phyloP scores from a whole-genome alignment of 495 filamentous ascomycete species.

The Aspergillus cavernicola region DNA sequence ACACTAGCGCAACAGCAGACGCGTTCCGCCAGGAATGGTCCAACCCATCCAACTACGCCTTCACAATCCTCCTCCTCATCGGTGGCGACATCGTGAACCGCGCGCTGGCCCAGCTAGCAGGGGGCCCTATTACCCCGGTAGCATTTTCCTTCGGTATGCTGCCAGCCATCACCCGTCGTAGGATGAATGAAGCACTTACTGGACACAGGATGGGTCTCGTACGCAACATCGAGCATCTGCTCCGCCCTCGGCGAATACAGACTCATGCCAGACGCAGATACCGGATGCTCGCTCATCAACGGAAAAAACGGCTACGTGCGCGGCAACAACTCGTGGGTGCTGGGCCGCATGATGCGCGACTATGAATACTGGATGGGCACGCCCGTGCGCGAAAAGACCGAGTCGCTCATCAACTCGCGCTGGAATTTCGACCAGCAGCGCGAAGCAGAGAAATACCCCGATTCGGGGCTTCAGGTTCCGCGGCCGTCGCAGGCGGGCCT shows the following conservation, averaged over 20 bases:
- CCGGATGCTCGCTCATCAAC: slow-evolving; percentile 39
- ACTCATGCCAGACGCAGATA: slow-evolving; percentile 31
- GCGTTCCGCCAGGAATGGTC: slow-evolving; percentile 7
- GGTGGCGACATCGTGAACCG: slow-evolving; percentile 47
- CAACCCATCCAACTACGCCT: slow-evolving; percentile 8
- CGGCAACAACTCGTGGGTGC: slow-evolving; percentile 45
- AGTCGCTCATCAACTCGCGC: slow-evolving; percentile 10
- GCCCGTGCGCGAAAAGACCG: slow-evolving; percentile 10
- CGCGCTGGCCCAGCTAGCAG: slow-evolving; percentile 46
- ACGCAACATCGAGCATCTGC: slow-evolving; percentile 37
- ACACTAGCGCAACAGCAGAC: neutral
- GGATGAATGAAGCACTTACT: neutral
- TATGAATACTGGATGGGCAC: slow-evolving; percentile 36
- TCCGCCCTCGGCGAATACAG: slow-evolving; percentile 41
- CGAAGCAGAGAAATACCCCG: slow-evolving; percentile 6
- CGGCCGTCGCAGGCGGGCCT: slow-evolving; percentile 19
- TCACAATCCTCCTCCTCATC: slow-evolving; percentile 35
- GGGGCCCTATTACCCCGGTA: slow-evolving; percentile 37
- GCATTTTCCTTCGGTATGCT: slow-evolving; percentile 50
- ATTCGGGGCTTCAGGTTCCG: neutral
- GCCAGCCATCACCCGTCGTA: neutral
- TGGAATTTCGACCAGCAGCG: slow-evolving; percentile 14
- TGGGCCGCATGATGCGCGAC: slow-evolving; percentile 49
- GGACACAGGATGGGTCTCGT: slow-evolving; percentile 41
- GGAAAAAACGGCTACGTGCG: slow-evolving; percentile 35